phyloP scores from a whole-genome alignment of 441 rosid genomes.

The Viola pubescens region DNA sequence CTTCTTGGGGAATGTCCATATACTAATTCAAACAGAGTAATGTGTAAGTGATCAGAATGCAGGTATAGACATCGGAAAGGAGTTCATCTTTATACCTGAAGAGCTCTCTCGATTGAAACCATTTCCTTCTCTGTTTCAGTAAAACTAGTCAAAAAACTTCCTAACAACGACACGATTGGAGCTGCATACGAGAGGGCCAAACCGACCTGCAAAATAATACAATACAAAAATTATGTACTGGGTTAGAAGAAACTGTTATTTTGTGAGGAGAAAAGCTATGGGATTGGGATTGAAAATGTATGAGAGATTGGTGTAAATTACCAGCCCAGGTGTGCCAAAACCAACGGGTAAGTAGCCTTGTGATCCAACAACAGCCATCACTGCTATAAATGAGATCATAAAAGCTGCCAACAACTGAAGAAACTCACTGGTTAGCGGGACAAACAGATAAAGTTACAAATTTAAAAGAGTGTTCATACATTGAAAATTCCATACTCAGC shows the following conservation, averaged over 20 bases:
- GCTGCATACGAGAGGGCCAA: slow-evolving; percentile 93
- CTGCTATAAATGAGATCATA: slow-evolving; percentile 64
- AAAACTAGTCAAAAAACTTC: slow-evolving; percentile 87
- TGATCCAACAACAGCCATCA: slow-evolving; percentile 80
- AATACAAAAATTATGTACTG: neutral
- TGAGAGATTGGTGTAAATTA: slow-evolving; percentile 22
- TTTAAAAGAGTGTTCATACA: neutral
- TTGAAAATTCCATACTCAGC: neutral
- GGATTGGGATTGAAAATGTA: neutral
- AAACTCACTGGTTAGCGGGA: slow-evolving; percentile 14
- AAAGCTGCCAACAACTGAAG: slow-evolving; percentile 73
- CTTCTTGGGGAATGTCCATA: slow-evolving; percentile 91
- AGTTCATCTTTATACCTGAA: slow-evolving; percentile 46
- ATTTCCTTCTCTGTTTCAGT: slow-evolving; percentile 97
- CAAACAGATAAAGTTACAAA: slow-evolving; percentile 1
- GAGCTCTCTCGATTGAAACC: slow-evolving; percentile 90
- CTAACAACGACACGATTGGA: slow-evolving; percentile 77
- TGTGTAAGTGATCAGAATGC: no score
- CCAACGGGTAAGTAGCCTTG: slow-evolving; percentile 54
- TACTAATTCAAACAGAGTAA: slow-evolving; percentile 37
- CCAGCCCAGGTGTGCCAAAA: slow-evolving; percentile 94
- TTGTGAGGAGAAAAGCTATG: neutral
- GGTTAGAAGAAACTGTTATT: neutral
- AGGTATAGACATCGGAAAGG: neutral
- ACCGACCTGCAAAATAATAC: slow-evolving; percentile 59